phyloP scores from a whole-genome alignment of 768 basidiomycete species.

The Pluteus cervinus region DNA sequence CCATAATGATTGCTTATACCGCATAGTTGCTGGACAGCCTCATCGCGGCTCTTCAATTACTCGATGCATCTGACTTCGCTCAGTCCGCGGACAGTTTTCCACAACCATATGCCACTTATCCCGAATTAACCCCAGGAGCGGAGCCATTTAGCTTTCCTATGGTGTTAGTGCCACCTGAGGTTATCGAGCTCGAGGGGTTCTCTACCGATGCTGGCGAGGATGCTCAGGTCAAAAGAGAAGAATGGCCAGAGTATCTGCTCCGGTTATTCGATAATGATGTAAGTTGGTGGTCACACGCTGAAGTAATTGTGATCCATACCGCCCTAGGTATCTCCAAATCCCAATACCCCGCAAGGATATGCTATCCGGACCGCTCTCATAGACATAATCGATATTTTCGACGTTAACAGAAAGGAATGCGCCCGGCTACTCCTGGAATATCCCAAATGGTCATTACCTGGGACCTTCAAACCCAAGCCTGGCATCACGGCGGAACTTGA shows the following conservation, averaged over 20 bases:
- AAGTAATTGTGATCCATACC: conserved; percentile 1
- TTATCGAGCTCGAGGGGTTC: conserved; percentile 73
- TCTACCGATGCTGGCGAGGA: conserved; percentile 67
- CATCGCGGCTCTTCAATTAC: conserved; percentile 50
- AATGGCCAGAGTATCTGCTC: conserved; percentile 73
- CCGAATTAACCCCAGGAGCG: conserved; percentile 30
- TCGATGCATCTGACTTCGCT: conserved; percentile 57
- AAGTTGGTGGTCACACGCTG: conserved; percentile 10
- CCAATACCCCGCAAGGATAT: conserved; percentile 71
- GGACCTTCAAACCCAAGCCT: conserved; percentile 80
- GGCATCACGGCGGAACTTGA: conserved; percentile 47
- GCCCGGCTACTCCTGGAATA: conserved; percentile 83
- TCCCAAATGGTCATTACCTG: conserved; percentile 74
- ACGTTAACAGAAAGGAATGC: conserved; percentile 94
- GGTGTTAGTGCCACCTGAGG: conserved; percentile 83
- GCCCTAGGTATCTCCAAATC: conserved; percentile 70
- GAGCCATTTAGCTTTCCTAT: conserved; percentile 65
- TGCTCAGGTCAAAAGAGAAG: conserved; percentile 70
- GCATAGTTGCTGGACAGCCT: conserved; percentile 71
- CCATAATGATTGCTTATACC: conserved; percentile 6
- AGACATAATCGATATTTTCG: conserved; percentile 84
- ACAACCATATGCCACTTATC: conserved; percentile 55
- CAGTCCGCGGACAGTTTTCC: conserved; percentile 52
- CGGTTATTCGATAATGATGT: conserved; percentile 61
- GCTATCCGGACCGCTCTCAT: conserved; percentile 66